Evolutionary conservation across 805 yeast species (phyloP).

Genomic region (Lachancea cidri): DNA sequence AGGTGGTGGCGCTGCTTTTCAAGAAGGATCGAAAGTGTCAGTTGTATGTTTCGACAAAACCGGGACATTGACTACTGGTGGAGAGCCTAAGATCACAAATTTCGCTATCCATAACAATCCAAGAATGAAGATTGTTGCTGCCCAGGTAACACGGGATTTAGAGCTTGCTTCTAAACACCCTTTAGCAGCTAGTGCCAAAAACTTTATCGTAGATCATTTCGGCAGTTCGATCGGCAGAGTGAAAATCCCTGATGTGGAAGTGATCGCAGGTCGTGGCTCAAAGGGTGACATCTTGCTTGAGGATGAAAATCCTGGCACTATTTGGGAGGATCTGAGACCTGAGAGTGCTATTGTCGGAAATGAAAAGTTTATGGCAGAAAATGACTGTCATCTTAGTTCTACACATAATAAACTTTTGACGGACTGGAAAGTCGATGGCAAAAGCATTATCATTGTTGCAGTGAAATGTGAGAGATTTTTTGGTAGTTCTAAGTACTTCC

Average conservation of each 20-base stretch:
- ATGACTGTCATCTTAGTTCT: slow-evolving; percentile 36
- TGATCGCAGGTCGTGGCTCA: slow-evolving; percentile 57
- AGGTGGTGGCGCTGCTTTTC: slow-evolving; percentile 81
- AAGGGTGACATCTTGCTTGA: slow-evolving; percentile 37
- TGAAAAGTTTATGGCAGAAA: slow-evolving; percentile 50
- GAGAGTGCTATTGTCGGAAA: slow-evolving; percentile 50
- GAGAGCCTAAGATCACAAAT: slow-evolving; percentile 54
- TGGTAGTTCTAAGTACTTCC: slow-evolving; percentile 31
- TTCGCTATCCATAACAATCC: slow-evolving; percentile 29
- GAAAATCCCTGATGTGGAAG: slow-evolving; percentile 44
- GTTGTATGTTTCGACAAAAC: slow-evolving; percentile 75
- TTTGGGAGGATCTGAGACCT: slow-evolving; percentile 35
- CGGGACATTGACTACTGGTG: slow-evolving; percentile 66
- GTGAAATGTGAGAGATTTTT: slow-evolving; percentile 31
- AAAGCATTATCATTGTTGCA: slow-evolving; percentile 58
- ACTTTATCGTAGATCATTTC: slow-evolving; percentile 31
- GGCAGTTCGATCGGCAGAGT: slow-evolving; percentile 26
- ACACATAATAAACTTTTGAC: slow-evolving; percentile 35
- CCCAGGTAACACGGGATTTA: slow-evolving; percentile 50
- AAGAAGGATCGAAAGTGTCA: slow-evolving; percentile 61
- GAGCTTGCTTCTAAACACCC: slow-evolving; percentile 69
- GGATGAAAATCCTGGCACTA: slow-evolving; percentile 12
- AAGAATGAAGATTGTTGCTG: slow-evolving; percentile 14
- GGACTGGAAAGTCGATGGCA: slow-evolving; percentile 58
- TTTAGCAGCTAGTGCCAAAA: slow-evolving; percentile 52